Base-by-base conservation (phyloP, 371 early-diverging fungal species). In the Blyttiomyces sp. region DNA sequence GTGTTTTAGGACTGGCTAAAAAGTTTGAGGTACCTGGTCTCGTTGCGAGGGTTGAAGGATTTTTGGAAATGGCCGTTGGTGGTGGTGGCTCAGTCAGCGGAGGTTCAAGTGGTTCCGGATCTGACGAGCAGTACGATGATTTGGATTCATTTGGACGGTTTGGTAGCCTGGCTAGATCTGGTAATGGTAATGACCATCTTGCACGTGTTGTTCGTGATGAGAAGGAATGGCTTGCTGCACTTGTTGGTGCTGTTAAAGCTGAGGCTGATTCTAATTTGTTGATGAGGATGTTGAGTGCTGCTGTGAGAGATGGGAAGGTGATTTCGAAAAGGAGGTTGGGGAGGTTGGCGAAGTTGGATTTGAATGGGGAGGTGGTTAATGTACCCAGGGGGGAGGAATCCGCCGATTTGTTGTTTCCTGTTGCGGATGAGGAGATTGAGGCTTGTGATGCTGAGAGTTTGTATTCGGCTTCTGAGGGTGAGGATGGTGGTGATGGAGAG, bases 211-310 rank as follows among this genome's bases (percentile, higher is more conserved):
- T n/a, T n/a, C n/a, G 31, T 4, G 49, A 19, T 5, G 49, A 49
- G 19, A 19, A 26, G 3, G 64, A 49, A 31, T 63, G 64, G 64
- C 49, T 9, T 13, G 3, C 17, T 28, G 57, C 57, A 16, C 42
- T 63, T 17, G 24, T 55, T 4, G 35, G 9, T 3, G 64, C 64
- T n/a, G 52, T 57, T 4, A 6, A 51, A 31, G 26, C 57, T 19
- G 33, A 35, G 13, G 33, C 36, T 4, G n/a, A 9, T 32, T 13
- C 9, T 6, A 16, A 2, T 16, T 30, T 56, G 16, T 3, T 54
- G 7, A 33, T 32, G 26, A 49, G 27, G 35, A n/a, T 61, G 5
- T 5, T 61, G 4, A 43, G 27, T 9, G 53, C 61, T 5, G 53
- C 61, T 21, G 54, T 54, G 23, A 43, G 63, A n/a, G 57, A 56